Base-by-base conservation (phyloP, 139 green algal species). In the Chlamydomonas eustigma region DNA sequence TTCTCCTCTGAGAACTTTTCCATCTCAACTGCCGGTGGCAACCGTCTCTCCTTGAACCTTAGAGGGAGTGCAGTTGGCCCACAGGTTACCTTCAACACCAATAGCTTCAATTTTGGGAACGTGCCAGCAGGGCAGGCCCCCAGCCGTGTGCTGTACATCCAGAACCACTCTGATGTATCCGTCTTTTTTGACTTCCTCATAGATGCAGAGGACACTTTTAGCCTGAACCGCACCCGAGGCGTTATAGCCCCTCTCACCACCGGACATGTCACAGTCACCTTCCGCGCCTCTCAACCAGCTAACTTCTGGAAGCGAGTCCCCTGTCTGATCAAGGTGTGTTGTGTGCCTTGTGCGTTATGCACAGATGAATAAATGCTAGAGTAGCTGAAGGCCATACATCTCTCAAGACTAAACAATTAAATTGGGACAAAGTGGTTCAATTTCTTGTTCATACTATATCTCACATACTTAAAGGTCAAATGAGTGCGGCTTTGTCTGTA, bases 231-330 rank as follows among this genome's bases (percentile, higher is more conserved):
- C 28, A 66, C 84, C 24, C 72, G 74, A 0, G 85, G 85, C 28
- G 70, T 80, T 12, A 52, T 93, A 25, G 50, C 70, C 24, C 73
- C 82, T 0, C 58, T 71, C 33, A 78, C 65, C 3, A 84, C 79
- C 18, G 68, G 66, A 2, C 85, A 91, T 65, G 80, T 90, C 51
- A 84, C 79, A 25, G 75, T 92, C 35, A 80, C 75, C 2, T 92
- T 92, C 76, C 71, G 72, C 75, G 82, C 80, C 2, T 0, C 18
- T 0, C 50, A 76, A 28, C 39, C 86, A 12, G 77, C 80, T 22
- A 92, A 92, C 81, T 90, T 86, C 76, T 92, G 86, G 84, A 81
- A 83, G 25, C 80, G 86, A 3, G 64, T 92, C 12, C 52, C 78
- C 0, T 85, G 84, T 70, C 68, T 92, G 22, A 51, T 92, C 64